phyloP scores from a whole-genome alignment of 257 asterid species.

The Ligustrum vulgare region DNA sequence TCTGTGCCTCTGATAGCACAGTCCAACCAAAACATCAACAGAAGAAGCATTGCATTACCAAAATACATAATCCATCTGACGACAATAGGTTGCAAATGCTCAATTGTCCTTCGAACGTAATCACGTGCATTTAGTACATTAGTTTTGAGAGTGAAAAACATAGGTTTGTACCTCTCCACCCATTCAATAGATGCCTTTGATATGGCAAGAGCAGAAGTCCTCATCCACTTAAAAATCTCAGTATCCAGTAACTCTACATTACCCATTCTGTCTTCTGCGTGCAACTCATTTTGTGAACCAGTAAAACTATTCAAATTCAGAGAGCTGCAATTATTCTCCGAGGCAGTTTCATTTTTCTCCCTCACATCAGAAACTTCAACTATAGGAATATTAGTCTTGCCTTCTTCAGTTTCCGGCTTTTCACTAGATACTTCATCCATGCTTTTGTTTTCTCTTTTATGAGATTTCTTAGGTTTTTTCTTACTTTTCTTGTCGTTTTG shows the following conservation, averaged over 20 bases:
- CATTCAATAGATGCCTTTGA: conserved; percentile 61
- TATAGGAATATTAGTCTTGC: conserved; percentile 31
- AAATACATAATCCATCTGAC: conserved; percentile 64
- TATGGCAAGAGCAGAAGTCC: conserved; percentile 45
- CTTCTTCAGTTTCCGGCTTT: conserved; percentile 25
- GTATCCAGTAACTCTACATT: conserved; percentile 52
- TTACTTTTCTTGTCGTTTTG: conserved; percentile 49
- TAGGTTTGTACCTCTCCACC: conserved; percentile 70
- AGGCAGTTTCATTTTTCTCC: conserved; percentile 33
- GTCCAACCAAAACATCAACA: conserved; percentile 85
- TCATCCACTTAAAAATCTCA: conserved; percentile 48
- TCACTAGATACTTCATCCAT: conserved; percentile 28
- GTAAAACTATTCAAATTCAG: conserved; percentile 26
- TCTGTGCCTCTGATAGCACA: conserved; percentile 85
- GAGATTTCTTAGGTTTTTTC: conserved; percentile 52
- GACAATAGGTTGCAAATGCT: conserved; percentile 60
- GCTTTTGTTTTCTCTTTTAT: conserved; percentile 47
- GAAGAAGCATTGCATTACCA: conserved; percentile 64
- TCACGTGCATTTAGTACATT: conserved; percentile 41
- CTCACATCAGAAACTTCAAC: conserved; percentile 37
- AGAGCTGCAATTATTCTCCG: conserved; percentile 23
- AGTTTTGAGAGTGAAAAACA: conserved; percentile 37
- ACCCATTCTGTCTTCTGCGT: conserved; percentile 34
- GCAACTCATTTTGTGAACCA: conserved; percentile 28
- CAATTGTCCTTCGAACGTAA: conserved; percentile 55